Conservation (phyloP, 495 filamentous ascomycete species). For the Rostrohypoxylon terebratum region DNA sequence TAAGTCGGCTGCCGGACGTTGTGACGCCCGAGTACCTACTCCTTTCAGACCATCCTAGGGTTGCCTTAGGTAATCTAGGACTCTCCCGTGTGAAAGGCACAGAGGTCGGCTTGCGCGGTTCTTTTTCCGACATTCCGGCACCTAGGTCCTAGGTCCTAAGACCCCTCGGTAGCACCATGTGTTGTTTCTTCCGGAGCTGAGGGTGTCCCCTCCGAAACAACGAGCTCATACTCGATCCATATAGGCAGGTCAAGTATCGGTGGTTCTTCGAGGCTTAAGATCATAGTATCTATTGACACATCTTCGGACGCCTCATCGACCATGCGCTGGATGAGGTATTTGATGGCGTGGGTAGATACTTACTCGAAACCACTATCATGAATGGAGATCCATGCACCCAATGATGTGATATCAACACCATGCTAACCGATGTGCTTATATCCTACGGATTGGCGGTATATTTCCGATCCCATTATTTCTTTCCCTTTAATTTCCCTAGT, state of each 20-base stretch:
- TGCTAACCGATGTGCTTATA: neutral
- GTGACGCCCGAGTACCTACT: conserved; percentile 9
- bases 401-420: neutral
- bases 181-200: neutral
- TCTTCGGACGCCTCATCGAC: neutral
- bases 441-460: neutral
- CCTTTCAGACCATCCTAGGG: neutral
- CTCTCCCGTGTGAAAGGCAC: neutral
- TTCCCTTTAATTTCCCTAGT: neutral
- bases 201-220: neutral
- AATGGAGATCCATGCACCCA: neutral
- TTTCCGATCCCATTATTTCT: neutral
- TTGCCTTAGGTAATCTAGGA: neutral
- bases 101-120: neutral
- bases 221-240: neutral
- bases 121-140: neutral
- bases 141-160: too few species aligned
- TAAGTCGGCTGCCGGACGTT: conserved; percentile 14
- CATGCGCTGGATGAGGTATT: neutral
- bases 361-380: neutral
- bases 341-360: neutral
- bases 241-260: neutral
- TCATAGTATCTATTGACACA: too few species aligned
- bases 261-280: conserved; percentile 7
- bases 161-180: neutral